A percentile compares a stretch with the other conserved stretches of the same genome.
Evolutionary conservation across 805 yeast genomes (phyloP).

Genomic region (Pichia gijzeniarum): DNA sequence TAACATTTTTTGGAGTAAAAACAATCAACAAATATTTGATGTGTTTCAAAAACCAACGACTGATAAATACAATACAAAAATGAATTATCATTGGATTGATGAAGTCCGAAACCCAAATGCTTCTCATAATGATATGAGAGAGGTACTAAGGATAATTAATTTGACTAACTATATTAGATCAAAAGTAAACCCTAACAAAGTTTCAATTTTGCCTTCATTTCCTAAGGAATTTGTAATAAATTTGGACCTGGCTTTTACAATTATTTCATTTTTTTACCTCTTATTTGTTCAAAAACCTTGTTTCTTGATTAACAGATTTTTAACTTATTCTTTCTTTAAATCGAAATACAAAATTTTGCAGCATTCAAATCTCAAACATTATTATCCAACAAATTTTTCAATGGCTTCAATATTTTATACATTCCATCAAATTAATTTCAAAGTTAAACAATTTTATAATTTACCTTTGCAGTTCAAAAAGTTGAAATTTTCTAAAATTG

Average conservation of each 20-base stretch:
- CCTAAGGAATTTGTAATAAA: background rate
- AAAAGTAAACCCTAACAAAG: constrained; percentile 12
- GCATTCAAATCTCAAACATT: no score
- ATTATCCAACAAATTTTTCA: constrained; percentile 5
- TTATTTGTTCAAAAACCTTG: constrained; percentile 12
- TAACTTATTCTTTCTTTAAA: constrained; percentile 15
- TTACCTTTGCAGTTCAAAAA: constrained; percentile 75
- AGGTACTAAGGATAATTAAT: constrained; percentile 26
- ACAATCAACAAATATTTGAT: constrained; percentile 8
- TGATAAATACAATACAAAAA: constrained; percentile 21
- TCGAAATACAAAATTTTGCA: background rate
- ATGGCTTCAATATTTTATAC: constrained; percentile 26
- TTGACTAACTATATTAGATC: constrained; percentile 25
- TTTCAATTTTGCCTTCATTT: background rate
- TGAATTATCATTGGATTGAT: constrained; percentile 22
- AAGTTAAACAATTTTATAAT: constrained; percentile 68
- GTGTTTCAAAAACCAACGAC: constrained; percentile 18
- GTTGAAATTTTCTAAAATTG: constrained; percentile 32
- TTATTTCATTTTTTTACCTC: constrained; percentile 5
- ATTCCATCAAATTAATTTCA: constrained; percentile 71
- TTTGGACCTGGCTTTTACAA: background rate
- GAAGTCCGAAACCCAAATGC: background rate
- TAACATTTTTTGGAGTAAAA: constrained; percentile 38
- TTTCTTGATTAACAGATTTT: constrained; percentile 4
- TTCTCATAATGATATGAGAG: constrained; percentile 19